Base-by-base conservation (phyloP, 495 filamentous ascomycete species). In the Diplogelasinospora grovesii region DNA sequence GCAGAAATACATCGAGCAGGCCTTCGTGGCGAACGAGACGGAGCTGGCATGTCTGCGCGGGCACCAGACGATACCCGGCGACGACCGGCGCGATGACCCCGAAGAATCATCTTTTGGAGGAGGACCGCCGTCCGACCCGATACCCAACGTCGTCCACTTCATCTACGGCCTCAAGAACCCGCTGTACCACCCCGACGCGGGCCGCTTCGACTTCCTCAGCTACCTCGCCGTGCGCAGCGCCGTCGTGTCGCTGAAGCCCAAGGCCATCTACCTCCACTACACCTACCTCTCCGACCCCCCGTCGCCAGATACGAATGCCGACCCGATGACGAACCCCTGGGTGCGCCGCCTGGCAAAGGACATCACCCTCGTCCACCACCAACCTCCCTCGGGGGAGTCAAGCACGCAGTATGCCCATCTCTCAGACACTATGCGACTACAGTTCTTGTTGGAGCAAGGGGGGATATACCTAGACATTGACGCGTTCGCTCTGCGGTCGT, bases 91-190 rank as follows among this genome's bases (percentile, higher is more conserved):
- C n/a, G n/a, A n/a, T n/a, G n/a, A n/a, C n/a, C n/a, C n/a, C n/a
- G n/a, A n/a, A n/a, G n/a, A n/a, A n/a, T n/a, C n/a, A n/a, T n/a
- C n/a, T n/a, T n/a, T n/a, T n/a, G n/a, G n/a, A n/a, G n/a, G n/a
- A n/a, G n/a, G n/a, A n/a, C 31, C 39, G 23, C n/a, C 13, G 19
- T 41, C 24, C 19, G 59, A 63, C 13, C 59, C 65, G 4, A 70
- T 72, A 15, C 69, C 69, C 5, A 71, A 70, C 39, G 50, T 66
- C 22, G 67, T 70, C 20, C 67, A 72, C 48, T 63, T 70, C 46
- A 65, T 68, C 23, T 72, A 56, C 50, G 58, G 65, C 6, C 60
- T 65, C 28, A 60, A 59, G 32, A 65, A 65, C 42, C 64, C 64
- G 10, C 57, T 55, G 22, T 39, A 50, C 4, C 52, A 59, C 36